These are phyloP conservation scores for Epichloe glyceriae DNA, from an alignment of 2,329 filamentous ascomycete genomes.

Conservation along the genomic window DNA sequence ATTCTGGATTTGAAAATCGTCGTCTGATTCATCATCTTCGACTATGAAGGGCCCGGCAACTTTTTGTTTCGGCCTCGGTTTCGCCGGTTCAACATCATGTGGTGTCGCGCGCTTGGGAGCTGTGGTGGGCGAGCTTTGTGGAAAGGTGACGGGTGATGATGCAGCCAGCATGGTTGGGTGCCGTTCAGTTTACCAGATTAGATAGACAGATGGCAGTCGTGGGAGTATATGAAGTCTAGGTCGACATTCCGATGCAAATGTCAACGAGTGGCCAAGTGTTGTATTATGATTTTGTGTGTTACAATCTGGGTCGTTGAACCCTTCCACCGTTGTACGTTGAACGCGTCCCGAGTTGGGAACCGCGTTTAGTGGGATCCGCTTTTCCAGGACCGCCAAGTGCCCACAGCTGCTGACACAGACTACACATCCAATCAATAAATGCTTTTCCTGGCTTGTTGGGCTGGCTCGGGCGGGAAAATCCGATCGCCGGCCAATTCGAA, in stretches of 20 bases:
- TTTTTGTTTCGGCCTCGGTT: conserved; percentile 23
- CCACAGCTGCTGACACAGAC: conserved; percentile 10
- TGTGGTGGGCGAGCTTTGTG: conserved; percentile 32
- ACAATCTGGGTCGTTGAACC: background rate
- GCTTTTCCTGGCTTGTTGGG: background rate
- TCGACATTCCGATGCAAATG: background rate
- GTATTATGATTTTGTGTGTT: background rate
- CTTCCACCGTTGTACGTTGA: background rate
- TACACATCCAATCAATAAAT: conserved; percentile 3
- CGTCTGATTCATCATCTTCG: conserved; percentile 25
- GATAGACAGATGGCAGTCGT: background rate
- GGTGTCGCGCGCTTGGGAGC: conserved; percentile 23
- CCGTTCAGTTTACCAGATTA: background rate
- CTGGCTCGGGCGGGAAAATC: conserved; percentile 16
- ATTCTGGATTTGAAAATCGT: conserved; percentile 10
- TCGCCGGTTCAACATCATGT: conserved; percentile 21
- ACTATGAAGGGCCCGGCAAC: conserved; percentile 25
- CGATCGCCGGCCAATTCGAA: background rate
- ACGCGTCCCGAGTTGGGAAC: conserved; percentile 6
- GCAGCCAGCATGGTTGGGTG: conserved; percentile 37
- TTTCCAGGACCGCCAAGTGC: conserved; percentile 3
- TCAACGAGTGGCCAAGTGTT: too few species aligned
- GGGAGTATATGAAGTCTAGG: background rate
- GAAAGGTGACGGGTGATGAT: conserved; percentile 46
- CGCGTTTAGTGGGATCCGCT: conserved; percentile 16